A percentile compares a stretch with the other conserved stretches of the same genome.
Evolutionary conservation across 2,329 filamentous ascomycete genomes (phyloP).

Genomic region (Talaromyces atroroseus): DNA sequence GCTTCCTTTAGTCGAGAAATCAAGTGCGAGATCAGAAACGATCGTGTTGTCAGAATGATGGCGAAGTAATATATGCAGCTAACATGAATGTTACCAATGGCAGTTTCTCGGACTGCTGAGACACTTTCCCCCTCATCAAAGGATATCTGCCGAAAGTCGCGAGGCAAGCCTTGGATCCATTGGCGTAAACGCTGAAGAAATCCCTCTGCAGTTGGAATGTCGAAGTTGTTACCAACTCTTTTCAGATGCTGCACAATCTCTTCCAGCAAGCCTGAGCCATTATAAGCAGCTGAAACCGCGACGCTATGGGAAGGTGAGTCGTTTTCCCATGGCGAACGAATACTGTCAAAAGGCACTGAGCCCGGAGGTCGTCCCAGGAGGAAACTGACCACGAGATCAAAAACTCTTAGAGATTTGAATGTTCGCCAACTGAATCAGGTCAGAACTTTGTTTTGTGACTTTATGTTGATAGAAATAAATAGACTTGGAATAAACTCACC

Average conservation of each 20-base stretch:
- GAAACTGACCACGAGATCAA: conserved; percentile 46
- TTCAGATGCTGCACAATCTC: conserved; percentile 10
- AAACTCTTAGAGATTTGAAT: conserved; percentile 45
- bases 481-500: not conserved
- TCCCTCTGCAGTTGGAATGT: conserved; percentile 5
- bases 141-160: conserved; percentile 4
- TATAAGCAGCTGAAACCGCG: conserved; percentile 9
- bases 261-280: conserved; percentile 7
- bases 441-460: not conserved
- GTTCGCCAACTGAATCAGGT: conserved; percentile 31
- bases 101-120: conserved; percentile 26
- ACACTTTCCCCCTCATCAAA: not conserved
- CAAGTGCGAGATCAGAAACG: conserved; percentile 45
- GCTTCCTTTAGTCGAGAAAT: conserved; percentile 39
- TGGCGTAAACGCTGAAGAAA: conserved; percentile 10
- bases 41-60: conserved; percentile 53
- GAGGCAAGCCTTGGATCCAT: conserved; percentile 10
- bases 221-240: conserved; percentile 1
- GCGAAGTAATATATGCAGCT: conserved; percentile 56
- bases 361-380: conserved; percentile 44
- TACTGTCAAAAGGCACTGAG: conserved; percentile 19
- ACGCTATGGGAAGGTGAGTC: not conserved
- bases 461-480: not conserved
- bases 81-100: conserved; percentile 50
- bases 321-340: not conserved